Conservation (phyloP, 1,284 basidiomycete species). For the Rhodotorula sp. region DNA sequence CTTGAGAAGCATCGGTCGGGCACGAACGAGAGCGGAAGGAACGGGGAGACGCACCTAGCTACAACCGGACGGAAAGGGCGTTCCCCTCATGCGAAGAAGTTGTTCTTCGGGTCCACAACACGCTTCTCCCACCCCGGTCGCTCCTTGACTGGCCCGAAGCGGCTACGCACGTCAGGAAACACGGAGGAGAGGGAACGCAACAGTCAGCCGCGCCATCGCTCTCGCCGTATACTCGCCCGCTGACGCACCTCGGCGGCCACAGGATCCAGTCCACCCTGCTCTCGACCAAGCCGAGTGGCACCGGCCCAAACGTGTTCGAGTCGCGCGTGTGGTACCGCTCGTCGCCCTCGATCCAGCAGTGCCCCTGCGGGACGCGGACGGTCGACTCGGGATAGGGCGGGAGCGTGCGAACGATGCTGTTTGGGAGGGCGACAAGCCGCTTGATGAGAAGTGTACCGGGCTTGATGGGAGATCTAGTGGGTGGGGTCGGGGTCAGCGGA, state of each 20-base stretch:
- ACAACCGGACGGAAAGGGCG: not conserved
- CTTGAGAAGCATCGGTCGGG: not conserved
- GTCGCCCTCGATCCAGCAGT: slow-evolving; percentile 61
- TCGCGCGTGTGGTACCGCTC: slow-evolving; percentile 55
- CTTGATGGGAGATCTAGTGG: slow-evolving; percentile 55
- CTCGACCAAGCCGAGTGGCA: slow-evolving; percentile 55
- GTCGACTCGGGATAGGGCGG: slow-evolving; percentile 49
- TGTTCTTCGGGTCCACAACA: slow-evolving; percentile 8
- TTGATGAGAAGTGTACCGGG: slow-evolving; percentile 57
- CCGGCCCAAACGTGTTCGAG: slow-evolving; percentile 57
- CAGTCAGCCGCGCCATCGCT: not conserved
- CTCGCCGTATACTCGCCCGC: not conserved
- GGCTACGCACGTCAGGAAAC: not conserved
- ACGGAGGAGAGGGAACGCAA: not conserved
- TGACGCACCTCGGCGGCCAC: slow-evolving; percentile 53
- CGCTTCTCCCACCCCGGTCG: slow-evolving; percentile 33
- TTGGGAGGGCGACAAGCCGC: slow-evolving; percentile 58
- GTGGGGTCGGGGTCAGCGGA: too few species aligned
- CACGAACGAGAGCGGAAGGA: not conserved
- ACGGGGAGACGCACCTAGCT: not conserved
- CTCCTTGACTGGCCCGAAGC: slow-evolving; percentile 17
- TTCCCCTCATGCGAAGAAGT: slow-evolving; percentile 6
- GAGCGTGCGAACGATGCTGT: slow-evolving; percentile 56
- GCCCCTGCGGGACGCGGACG: slow-evolving; percentile 52
- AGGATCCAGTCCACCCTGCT: slow-evolving; percentile 53